A percentile compares a stretch with the other conserved stretches of the same genome.
Evolutionary conservation across 2,329 filamentous ascomycete species (phyloP).

Genomic region (Fusarium sp.): DNA sequence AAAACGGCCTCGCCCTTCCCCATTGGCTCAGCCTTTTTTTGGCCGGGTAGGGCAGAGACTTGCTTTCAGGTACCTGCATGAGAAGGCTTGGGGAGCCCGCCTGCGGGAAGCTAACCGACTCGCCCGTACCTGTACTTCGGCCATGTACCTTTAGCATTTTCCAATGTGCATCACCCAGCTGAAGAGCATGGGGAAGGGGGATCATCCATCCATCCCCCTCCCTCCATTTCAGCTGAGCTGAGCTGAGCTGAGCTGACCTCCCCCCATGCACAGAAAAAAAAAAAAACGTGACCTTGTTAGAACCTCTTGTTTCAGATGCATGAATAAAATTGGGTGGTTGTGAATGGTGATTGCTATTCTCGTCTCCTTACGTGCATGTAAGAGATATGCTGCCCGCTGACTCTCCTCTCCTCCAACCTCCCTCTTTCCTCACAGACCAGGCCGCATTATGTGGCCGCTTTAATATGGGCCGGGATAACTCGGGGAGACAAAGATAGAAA

Average conservation of each 20-base stretch:
- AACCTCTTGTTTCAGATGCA: conserved; percentile 15
- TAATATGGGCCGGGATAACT: conserved; percentile 16
- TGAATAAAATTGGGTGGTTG: background rate
- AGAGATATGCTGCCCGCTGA: conserved; percentile 2
- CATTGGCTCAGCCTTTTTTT: conserved; percentile 16
- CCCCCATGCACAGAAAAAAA: background rate
- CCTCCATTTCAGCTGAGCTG: background rate
- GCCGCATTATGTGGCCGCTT: conserved; percentile 11
- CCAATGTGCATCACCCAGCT: background rate
- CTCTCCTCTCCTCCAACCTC: conserved; percentile 15
- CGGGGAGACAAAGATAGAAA: conserved; percentile 16
- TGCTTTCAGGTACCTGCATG: conserved; percentile 35
- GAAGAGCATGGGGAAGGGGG: background rate
- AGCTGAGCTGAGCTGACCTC: background rate
- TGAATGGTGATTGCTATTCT: background rate
- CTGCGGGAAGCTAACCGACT: conserved; percentile 39
- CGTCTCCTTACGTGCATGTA: conserved; percentile 9
- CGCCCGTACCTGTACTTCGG: conserved; percentile 12
- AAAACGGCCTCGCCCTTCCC: background rate
- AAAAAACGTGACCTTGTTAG: background rate
- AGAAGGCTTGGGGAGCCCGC: conserved; percentile 24
- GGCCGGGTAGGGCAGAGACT: conserved; percentile 28
- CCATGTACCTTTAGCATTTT: background rate
- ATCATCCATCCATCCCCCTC: background rate
- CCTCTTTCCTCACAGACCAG: background rate